Conservation (phyloP, 1,284 basidiomycete genomes). For the Tremellales sp. region DNA sequence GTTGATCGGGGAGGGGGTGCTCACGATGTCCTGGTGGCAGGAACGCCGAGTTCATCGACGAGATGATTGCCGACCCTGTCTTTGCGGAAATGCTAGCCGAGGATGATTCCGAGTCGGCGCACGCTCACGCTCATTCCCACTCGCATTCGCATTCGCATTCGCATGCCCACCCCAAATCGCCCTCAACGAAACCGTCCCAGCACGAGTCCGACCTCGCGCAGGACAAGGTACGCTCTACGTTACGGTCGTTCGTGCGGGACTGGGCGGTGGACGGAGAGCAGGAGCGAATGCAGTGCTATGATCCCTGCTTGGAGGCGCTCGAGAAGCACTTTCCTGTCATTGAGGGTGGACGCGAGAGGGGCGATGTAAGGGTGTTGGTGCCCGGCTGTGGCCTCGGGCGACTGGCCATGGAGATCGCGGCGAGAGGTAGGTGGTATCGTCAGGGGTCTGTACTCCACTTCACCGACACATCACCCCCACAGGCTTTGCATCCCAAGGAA, state of each 20-base stretch:
- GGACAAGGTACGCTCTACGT: slow-evolving; percentile 77
- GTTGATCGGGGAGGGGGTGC: too few relatives aligned
- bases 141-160: slow-evolving; percentile 21
- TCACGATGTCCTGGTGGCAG: slow-evolving; percentile 22
- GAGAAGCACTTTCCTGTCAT: slow-evolving; percentile 58
- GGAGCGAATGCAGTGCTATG: slow-evolving; percentile 74
- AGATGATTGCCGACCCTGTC: slow-evolving; percentile 44
- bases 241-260: slow-evolving; percentile 86
- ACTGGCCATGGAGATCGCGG: slow-evolving; percentile 79
- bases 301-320: slow-evolving; percentile 72
- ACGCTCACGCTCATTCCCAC: slow-evolving; percentile 31
- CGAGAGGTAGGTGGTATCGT: too few relatives aligned
- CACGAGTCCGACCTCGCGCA: slow-evolving; percentile 34
- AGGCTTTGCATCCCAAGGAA: slow-evolving; percentile 85
- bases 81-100: slow-evolving; percentile 40
- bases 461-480: slow-evolving; percentile 4
- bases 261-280: slow-evolving; percentile 75
- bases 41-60: slow-evolving; percentile 48
- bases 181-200: slow-evolving; percentile 13
- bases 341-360: slow-evolving; percentile 12
- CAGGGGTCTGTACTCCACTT: slow-evolving; percentile 14
- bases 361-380: slow-evolving; percentile 67
- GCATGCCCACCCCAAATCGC: slow-evolving; percentile 3
- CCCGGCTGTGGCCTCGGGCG: slow-evolving; percentile 84
- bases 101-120: slow-evolving; percentile 2